A percentile compares a stretch with the other conserved stretches of the same genome.
Conservation (phyloP, 2,329 filamentous ascomycete species). For the Pseudogymnoascus verrucosus region DNA sequence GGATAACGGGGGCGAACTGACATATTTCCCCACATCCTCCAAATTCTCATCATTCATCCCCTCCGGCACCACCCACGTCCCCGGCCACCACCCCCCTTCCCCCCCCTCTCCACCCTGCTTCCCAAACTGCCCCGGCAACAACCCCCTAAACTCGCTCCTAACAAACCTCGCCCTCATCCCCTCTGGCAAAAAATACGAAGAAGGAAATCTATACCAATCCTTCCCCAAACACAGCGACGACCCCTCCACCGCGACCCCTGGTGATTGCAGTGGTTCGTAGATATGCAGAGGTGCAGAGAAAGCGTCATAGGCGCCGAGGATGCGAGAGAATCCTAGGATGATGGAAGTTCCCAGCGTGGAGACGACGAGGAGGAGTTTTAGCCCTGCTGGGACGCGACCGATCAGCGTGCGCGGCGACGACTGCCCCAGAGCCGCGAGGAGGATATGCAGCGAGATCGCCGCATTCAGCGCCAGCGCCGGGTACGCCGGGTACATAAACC, state of each 20-base stretch:
- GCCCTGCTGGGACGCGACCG: constrained; percentile 62
- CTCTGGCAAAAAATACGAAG: constrained; percentile 82
- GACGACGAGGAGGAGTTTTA: constrained; percentile 63
- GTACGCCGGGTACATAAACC: constrained; percentile 97
- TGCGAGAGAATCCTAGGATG: constrained; percentile 61
- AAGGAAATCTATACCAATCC: constrained; percentile 97
- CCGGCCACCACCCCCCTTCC: constrained; percentile 50
- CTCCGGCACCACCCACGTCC: constrained; percentile 71
- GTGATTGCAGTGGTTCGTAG: constrained; percentile 55
- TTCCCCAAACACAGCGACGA: constrained; percentile 84
- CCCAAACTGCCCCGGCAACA: constrained; percentile 84
- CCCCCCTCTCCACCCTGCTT: constrained; percentile 37
- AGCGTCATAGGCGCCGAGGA: constrained; percentile 67
- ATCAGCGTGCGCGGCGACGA: constrained; percentile 57
- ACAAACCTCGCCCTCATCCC: constrained; percentile 81
- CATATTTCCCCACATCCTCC: constrained; percentile 83
- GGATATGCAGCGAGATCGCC: constrained; percentile 72
- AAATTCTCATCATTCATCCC: constrained; percentile 91
- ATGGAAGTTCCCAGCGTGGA: constrained; percentile 55
- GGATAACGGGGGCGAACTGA: constrained; percentile 31
- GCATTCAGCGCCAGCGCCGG: constrained; percentile 86
- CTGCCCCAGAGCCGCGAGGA: constrained; percentile 67
- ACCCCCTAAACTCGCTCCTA: constrained; percentile 78
- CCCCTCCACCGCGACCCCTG: constrained; percentile 44
- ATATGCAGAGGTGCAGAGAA: constrained; percentile 74